Conservation (phyloP, 83 land plant genomes). For the Diphasiastrum complanatum region DNA sequence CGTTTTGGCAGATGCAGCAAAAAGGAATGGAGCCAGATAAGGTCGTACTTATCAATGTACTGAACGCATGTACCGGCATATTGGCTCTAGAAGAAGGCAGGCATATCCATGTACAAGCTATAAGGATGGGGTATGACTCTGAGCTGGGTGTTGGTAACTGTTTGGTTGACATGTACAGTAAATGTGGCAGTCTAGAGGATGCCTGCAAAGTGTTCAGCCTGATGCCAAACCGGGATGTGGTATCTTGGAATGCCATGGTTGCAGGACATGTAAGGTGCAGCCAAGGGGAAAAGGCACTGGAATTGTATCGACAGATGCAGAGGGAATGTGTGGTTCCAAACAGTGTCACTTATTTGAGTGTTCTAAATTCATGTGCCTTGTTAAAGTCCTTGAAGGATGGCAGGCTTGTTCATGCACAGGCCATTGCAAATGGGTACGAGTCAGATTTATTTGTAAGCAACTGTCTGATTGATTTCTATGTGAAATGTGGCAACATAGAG, state of each 20-base stretch:
- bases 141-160: background rate
- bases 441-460: background rate
- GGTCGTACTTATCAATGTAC: background rate
- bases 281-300: background rate
- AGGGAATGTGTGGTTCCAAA: background rate
- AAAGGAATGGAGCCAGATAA: background rate
- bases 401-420: too few relatives aligned
- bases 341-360: background rate
- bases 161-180: conserved; percentile 2
- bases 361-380: too few relatives aligned
- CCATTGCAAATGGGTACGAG: background rate
- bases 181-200: background rate
- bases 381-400: background rate
- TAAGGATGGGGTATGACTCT: background rate
- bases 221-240: background rate
- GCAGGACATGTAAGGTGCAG: background rate
- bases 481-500: too few relatives aligned
- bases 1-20: background rate
- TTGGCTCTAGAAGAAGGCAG: background rate
- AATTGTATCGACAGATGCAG: background rate
- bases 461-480: background rate
- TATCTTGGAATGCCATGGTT: conserved; percentile 7
- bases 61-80: background rate
- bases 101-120: background rate
- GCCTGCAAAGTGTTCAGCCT: background rate